A percentile compares a stretch with the other conserved stretches of the same genome.
These are phyloP conservation scores for Colletotrichum noveboracense DNA, from an alignment of 2,329 filamentous ascomycete genomes.

Conservation along the genomic window DNA sequence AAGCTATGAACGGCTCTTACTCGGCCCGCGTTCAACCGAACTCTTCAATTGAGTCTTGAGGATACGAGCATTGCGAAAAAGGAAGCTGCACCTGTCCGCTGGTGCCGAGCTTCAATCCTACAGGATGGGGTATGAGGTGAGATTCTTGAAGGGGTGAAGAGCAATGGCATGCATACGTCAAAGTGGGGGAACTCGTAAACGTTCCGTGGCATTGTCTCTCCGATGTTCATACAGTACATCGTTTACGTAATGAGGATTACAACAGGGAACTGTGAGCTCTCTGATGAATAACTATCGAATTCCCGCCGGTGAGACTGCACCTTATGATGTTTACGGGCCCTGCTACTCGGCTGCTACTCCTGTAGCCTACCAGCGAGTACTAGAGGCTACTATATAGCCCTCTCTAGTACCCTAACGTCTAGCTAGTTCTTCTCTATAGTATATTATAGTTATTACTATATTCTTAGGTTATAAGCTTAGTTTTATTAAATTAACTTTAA, in stretches of 20 bases:
- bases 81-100: neutral
- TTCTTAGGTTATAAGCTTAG: too few species aligned
- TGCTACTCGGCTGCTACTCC: too few species aligned
- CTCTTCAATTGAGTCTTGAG: neutral
- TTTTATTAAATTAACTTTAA: too few species aligned
- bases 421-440: too few species aligned
- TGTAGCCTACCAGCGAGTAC: too few species aligned
- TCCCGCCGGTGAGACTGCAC: fast-evolving
- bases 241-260: neutral
- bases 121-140: neutral
- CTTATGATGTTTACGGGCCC: too few species aligned
- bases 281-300: neutral
- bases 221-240: neutral
- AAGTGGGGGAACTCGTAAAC: neutral
- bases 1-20: neutral
- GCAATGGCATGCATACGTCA: neutral
- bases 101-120: neutral
- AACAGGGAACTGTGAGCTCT: neutral
- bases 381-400: too few species aligned
- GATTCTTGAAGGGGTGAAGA: neutral
- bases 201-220: neutral
- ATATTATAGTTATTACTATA: too few species aligned
- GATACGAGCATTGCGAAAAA: neutral
- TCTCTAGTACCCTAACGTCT: too few species aligned
- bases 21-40: neutral